Percentiles rank a stretch among this genome's conserved stretches.
phyloP scores from a whole-genome alignment of 208 protist genomes.

The Porcisia hertigi region DNA sequence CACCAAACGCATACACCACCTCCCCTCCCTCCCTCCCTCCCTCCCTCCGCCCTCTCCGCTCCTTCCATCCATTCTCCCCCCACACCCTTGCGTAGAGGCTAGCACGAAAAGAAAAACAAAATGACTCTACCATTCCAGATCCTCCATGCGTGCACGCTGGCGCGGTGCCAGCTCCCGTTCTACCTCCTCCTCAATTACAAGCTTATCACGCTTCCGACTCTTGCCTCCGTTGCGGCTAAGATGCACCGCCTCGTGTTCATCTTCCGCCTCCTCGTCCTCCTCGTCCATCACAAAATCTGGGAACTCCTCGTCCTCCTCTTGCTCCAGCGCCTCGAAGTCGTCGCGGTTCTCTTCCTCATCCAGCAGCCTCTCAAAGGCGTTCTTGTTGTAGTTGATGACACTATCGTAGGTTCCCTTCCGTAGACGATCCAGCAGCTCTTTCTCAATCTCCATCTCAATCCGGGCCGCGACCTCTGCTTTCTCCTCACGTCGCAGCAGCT shows the following conservation, averaged over 20 bases:
- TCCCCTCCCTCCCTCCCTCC: neutral
- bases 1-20: neutral
- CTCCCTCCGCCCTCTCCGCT: neutral
- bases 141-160: constrained; percentile 60
- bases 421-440: constrained; percentile 97
- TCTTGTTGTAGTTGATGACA: constrained; percentile 91
- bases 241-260: constrained; percentile 35
- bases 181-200: constrained; percentile 88
- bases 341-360: constrained; percentile 86
- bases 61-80: too few species aligned
- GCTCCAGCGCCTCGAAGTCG: constrained; percentile 73
- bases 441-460: constrained; percentile 97
- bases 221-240: constrained; percentile 24
- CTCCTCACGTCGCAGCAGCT: constrained; percentile 93
- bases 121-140: constrained; percentile 75
- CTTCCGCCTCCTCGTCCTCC: constrained; percentile 76
- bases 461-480: constrained; percentile 97
- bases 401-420: constrained; percentile 92
- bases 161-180: constrained; percentile 50
- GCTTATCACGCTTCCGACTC: constrained; percentile 54
- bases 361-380: constrained; percentile 86
- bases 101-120: constrained; percentile 2
- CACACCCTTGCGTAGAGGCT: neutral
- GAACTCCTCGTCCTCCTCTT: constrained; percentile 86
- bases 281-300: constrained; percentile 92